phyloP scores from a whole-genome alignment of 331 rosid species.

The Quercus lobata region DNA sequence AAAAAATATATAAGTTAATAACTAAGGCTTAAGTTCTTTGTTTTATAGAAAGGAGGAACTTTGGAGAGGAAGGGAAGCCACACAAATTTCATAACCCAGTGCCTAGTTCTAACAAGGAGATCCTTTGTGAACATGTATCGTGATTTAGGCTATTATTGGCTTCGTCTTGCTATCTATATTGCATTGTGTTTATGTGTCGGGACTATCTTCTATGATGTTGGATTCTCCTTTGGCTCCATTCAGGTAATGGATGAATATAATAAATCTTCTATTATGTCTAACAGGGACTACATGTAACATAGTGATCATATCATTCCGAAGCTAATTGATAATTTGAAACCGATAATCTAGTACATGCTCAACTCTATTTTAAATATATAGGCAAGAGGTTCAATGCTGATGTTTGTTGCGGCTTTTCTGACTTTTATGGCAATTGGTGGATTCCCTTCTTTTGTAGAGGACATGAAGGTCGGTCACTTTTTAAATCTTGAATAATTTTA shows the following conservation, averaged over 20 bases:
- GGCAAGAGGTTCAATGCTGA: constrained; percentile 45
- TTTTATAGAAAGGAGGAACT: constrained; percentile 4
- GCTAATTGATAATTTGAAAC: too few species aligned
- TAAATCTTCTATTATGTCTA: background rate
- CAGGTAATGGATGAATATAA: constrained; percentile 18
- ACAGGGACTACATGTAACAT: background rate
- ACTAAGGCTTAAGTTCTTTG: background rate
- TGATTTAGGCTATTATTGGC: constrained; percentile 49
- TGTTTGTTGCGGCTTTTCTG: constrained; percentile 41
- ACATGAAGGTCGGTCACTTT: constrained; percentile 34
- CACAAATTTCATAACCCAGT: constrained; percentile 29
- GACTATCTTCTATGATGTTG: constrained; percentile 32
- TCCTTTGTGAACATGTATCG: constrained; percentile 47
- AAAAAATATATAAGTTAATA: too few species aligned
- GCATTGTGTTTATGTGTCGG: constrained; percentile 36
- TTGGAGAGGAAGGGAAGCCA: constrained; percentile 26
- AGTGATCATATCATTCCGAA: background rate
- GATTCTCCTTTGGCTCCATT: constrained; percentile 24
- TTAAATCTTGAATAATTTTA: background rate
- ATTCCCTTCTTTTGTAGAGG: constrained; percentile 44
- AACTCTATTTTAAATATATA: background rate
- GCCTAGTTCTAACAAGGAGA: constrained; percentile 38
- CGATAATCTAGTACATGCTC: too few species aligned
- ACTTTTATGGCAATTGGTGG: constrained; percentile 49
- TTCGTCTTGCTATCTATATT: constrained; percentile 36